These are phyloP conservation scores for Physcomitrium patens DNA, from an alignment of 225 moss, liverwort and hornwort species.

Conservation along the genomic window DNA sequence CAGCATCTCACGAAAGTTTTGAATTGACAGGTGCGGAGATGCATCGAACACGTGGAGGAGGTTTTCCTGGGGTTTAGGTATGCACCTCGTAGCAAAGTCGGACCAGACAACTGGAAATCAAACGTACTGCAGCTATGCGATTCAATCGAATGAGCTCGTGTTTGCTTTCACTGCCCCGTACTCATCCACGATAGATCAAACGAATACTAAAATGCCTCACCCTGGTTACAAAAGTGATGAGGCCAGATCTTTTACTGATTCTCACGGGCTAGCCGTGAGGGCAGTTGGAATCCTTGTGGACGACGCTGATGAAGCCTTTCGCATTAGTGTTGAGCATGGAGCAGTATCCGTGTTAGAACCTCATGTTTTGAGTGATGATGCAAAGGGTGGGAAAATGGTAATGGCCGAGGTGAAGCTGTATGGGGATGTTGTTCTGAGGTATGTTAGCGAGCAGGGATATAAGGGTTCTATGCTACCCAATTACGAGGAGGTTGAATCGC, in stretches of 20 bases:
- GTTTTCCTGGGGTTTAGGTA: constrained; percentile 95
- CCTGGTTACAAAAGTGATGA: constrained; percentile 67
- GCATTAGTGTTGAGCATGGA: constrained; percentile 70
- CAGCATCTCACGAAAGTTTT: background rate
- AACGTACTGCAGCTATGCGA: constrained; percentile 83
- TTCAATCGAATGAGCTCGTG: constrained; percentile 78
- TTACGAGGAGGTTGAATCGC: constrained; percentile 76
- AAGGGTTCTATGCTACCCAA: constrained; percentile 79
- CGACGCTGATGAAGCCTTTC: constrained; percentile 71
- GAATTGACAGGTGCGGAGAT: constrained; percentile 72
- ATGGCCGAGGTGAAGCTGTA: constrained; percentile 82
- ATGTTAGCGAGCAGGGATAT: constrained; percentile 85
- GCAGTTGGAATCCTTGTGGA: constrained; percentile 87
- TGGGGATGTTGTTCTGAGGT: constrained; percentile 89
- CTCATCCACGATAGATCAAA: constrained; percentile 76
- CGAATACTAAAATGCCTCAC: constrained; percentile 59
- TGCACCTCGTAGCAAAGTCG: constrained; percentile 93
- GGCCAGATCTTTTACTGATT: constrained; percentile 54
- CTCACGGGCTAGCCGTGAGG: constrained; percentile 82
- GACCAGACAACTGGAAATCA: constrained; percentile 96
- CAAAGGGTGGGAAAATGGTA: constrained; percentile 59
- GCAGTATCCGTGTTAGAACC: constrained; percentile 73
- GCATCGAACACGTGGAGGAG: constrained; percentile 91
- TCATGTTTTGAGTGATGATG: constrained; percentile 51
- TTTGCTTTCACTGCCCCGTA: constrained; percentile 91